Evolutionary conservation across 495 filamentous ascomycete species (phyloP), one percentile per base, ranked within the genome.

Genomic region (Corynascus novoguineensis): DNA sequence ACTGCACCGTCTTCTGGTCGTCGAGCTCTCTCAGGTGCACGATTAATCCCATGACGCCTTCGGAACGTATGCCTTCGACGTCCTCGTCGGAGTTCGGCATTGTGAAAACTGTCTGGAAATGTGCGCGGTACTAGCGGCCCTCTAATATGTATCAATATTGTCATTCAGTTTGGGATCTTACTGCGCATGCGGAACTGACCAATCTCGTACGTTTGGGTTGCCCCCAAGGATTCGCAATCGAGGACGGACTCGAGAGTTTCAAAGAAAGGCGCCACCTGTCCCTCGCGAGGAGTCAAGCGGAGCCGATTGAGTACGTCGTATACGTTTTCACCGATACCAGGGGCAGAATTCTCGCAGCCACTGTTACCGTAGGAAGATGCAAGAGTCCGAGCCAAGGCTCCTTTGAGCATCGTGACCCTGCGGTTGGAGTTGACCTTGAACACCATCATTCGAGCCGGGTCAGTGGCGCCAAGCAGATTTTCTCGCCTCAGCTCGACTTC

Each of bases 11-110:
- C n/a, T 79, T 21, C 2, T 44, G 22, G 46, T n/a, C 73, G 51
- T 81, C 81, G 25, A 86, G 59, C 57, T 88, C 83, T 4, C 85
- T 87, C 15, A 87, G 76, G 63, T 89, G 85, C 73, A 88, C 82
- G 52, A 80, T 81, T 22, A 86, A 72, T 1, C 85, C 86, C 37
- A 87, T 86, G 5, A 86, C 81, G 9, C 86, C 85, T 48, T 85
- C 81, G 35, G 87, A 75, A 17, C 63, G 75, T 28, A 65, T 53
- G 22, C 76, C 69, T 21, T 72, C 73, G 31, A 71, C 68, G n/a
- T 73, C 61, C 17, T 72, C 78, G 28, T 71, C 76, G 42, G 69
- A 68, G 5, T 69, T 68, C 31, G 79, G 74, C 48, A 75, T 78
- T n/a, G 73, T 73, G 7, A 78, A 52, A 7, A 83, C 71, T 11